These are phyloP conservation scores for Begonia loranthoides DNA, from an alignment of 306 rosid genomes.

Conservation along the genomic window DNA sequence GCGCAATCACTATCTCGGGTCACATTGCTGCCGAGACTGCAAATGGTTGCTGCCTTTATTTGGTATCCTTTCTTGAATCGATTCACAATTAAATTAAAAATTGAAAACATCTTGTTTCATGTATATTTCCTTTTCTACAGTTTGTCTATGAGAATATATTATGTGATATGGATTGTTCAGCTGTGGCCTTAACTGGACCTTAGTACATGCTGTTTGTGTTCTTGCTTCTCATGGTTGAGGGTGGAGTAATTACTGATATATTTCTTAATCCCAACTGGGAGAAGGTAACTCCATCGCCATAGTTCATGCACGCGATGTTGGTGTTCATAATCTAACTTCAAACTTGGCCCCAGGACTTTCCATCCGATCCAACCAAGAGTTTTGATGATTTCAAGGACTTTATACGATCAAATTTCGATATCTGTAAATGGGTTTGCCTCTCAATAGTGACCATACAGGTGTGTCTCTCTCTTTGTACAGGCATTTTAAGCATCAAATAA, in stretches of 20 bases:
- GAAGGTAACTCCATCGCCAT: constrained; percentile 28
- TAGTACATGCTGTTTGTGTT: constrained; percentile 57
- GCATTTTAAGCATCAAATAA: too few species aligned
- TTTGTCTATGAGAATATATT: too few species aligned
- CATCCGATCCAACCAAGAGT: constrained; percentile 53
- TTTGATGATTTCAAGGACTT: constrained; percentile 54
- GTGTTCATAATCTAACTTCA: too few species aligned
- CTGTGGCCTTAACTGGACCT: constrained; percentile 11
- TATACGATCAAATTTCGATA: constrained; percentile 38
- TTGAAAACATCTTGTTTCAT: too few species aligned
- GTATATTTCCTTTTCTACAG: too few species aligned
- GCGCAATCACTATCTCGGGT: constrained; percentile 63
- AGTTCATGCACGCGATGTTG: not conserved
- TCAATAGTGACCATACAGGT: constrained; percentile 59
- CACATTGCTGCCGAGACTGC: constrained; percentile 75
- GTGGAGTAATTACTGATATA: constrained; percentile 52
- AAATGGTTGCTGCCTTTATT: constrained; percentile 67
- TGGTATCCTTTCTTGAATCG: constrained; percentile 42
- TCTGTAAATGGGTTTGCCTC: constrained; percentile 70
- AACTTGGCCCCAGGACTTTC: constrained; percentile 54
- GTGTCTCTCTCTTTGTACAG: constrained; percentile 4
- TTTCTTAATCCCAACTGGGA: constrained; percentile 63
- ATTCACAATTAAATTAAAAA: too few species aligned
- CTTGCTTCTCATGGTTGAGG: constrained; percentile 58
- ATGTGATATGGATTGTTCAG: too few species aligned